phyloP scores from a whole-genome alignment of 1,139 yeast species.

The Geotrichum restrictum region DNA sequence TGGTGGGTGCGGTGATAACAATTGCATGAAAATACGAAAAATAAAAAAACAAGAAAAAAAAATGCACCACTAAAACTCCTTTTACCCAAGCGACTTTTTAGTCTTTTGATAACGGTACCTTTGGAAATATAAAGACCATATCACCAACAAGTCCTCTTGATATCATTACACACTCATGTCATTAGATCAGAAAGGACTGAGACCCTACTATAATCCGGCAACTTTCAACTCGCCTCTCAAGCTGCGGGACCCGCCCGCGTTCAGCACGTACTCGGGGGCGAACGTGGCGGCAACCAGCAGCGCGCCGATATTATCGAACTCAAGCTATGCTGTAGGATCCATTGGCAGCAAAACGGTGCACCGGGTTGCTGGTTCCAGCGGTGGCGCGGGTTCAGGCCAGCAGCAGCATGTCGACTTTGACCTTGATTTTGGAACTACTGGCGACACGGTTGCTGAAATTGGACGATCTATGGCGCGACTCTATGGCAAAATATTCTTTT shows the following conservation, averaged over 20 bases:
- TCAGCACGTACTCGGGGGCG: slow-evolving; percentile 15
- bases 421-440: slow-evolving; percentile 20
- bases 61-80: slow-evolving; percentile 1
- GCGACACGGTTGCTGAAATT: slow-evolving; percentile 30
- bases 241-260: slow-evolving; percentile 20
- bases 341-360: slow-evolving; percentile 5
- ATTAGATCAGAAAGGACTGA: slow-evolving; percentile 32
- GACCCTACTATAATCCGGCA: slow-evolving; percentile 74
- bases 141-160: too few species aligned
- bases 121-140: neutral
- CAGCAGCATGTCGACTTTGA: slow-evolving; percentile 21
- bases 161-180: neutral
- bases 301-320: slow-evolving; percentile 26
- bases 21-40: neutral
- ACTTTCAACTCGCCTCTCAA: slow-evolving; percentile 50
- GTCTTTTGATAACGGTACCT: neutral
- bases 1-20: too few species aligned
- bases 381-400: slow-evolving; percentile 8
- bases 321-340: slow-evolving; percentile 26
- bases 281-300: slow-evolving; percentile 13
- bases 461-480: slow-evolving; percentile 60
- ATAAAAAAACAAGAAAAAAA: neutral
- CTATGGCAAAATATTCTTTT: slow-evolving; percentile 60
- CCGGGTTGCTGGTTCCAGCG: neutral
- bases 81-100: neutral